A percentile compares a stretch with the other conserved stretches of the same genome.
phyloP scores from a whole-genome alignment of 139 green algal species.

The Chlamydomonas sphaeroides region DNA sequence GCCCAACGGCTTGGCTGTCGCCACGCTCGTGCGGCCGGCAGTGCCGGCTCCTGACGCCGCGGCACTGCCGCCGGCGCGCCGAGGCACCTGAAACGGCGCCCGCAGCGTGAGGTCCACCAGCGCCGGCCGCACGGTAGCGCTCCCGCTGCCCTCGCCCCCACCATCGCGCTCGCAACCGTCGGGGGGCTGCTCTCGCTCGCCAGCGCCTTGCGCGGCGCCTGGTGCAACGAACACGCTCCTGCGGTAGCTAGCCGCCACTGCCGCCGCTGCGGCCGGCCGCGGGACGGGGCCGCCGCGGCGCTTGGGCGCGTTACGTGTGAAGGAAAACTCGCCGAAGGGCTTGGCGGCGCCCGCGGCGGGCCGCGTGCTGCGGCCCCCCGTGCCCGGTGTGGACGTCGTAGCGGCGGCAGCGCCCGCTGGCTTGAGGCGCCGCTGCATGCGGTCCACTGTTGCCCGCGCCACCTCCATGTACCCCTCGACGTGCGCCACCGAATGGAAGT shows the following conservation, averaged over 20 bases:
- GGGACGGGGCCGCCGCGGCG: not conserved
- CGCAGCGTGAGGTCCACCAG: not conserved
- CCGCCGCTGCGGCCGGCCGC: not conserved
- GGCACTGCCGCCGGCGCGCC: too few species aligned
- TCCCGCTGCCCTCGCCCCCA: not conserved
- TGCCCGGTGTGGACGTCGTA: not conserved
- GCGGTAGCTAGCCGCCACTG: not conserved
- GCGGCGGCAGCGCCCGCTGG: not conserved
- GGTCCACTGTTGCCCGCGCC: not conserved
- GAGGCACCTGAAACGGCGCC: constrained; percentile 15
- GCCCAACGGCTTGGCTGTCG: too few species aligned
- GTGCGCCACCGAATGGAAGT: constrained; percentile 21
- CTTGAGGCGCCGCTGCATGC: not conserved
- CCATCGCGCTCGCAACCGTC: not conserved
- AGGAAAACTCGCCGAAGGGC: not conserved
- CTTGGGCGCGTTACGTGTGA: not conserved
- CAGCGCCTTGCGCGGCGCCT: not conserved
- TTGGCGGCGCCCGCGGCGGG: not conserved
- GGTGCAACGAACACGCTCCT: constrained; percentile 6
- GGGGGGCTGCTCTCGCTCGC: not conserved
- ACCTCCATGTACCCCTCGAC: not conserved
- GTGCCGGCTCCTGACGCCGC: too few species aligned
- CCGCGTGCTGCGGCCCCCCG: constrained; percentile 12
- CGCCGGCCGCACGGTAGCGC: not conserved
- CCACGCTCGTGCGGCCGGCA: too few species aligned